Percentiles rank a stretch among this genome's conserved stretches.
phyloP scores from a whole-genome alignment of 257 asterid genomes.

The Eucommia ulmoides region DNA sequence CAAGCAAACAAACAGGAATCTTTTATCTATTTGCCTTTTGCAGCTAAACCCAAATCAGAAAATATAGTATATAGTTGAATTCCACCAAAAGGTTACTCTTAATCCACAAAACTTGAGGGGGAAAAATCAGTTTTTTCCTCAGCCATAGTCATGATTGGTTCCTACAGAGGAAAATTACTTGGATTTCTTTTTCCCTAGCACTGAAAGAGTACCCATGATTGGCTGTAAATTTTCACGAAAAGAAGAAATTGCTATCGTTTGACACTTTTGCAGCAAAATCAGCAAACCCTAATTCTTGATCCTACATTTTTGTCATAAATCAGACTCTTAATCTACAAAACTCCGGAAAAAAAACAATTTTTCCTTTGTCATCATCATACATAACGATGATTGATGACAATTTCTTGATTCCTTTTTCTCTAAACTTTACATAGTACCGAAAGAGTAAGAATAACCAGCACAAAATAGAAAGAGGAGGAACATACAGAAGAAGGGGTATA shows the following conservation, averaged over 20 bases:
- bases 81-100: background rate
- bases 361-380: background rate
- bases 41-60: no score
- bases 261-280: no score
- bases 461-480: background rate
- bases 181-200: no score
- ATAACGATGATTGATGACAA: no score
- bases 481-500: background rate
- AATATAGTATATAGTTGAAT: no score
- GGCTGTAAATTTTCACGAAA: no score
- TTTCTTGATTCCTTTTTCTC: background rate
- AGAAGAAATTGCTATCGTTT: no score
- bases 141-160: no score
- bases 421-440: background rate
- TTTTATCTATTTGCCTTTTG: background rate
- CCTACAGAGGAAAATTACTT: no score
- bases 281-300: background rate
- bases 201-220: no score
- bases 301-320: background rate
- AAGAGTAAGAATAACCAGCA: background rate
- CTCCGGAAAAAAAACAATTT: background rate
- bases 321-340: background rate
- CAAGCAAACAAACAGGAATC: background rate
- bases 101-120: no score
- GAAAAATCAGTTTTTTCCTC: no score